Percentiles rank a stretch among this genome's conserved stretches.
Conservation (phyloP, 2,329 filamentous ascomycete genomes). For the Blumeriella jaapii region DNA sequence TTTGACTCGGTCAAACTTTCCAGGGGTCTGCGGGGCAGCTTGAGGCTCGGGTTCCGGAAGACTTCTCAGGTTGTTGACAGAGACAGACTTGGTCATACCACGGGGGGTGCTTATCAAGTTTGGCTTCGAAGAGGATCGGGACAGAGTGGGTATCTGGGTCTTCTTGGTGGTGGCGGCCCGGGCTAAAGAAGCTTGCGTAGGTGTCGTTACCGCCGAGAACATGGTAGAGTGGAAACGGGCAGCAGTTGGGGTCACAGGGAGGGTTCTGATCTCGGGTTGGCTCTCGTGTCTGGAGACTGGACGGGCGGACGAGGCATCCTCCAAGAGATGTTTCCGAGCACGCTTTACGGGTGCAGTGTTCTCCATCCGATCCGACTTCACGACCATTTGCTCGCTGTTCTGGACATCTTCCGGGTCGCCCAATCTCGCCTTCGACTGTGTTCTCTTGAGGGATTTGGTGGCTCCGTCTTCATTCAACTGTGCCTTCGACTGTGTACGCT, state of each 20-base stretch:
- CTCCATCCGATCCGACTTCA: conserved; percentile 19
- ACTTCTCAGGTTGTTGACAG: conserved; percentile 33
- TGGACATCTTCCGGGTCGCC: conserved; percentile 43
- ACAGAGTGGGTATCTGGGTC: conserved; percentile 33
- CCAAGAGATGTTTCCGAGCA: conserved; percentile 51
- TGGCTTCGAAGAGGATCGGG: conserved; percentile 43
- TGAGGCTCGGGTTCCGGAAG: conserved; percentile 23
- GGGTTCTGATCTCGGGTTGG: conserved; percentile 35
- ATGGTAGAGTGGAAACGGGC: conserved; percentile 35
- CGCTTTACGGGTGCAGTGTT: conserved; percentile 51
- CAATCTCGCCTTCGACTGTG: conserved; percentile 42
- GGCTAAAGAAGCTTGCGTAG: conserved; percentile 64
- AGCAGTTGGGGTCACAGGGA: conserved; percentile 31
- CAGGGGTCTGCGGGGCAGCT: conserved; percentile 17
- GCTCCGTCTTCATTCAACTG: conserved; percentile 18
- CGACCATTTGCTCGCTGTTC: conserved; percentile 20
- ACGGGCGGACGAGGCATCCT: conserved; percentile 58
- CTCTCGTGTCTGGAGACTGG: conserved; percentile 43
- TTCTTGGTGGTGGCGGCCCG: conserved; percentile 45
- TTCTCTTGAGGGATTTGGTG: conserved; percentile 33
- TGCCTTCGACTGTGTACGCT: conserved; percentile 40
- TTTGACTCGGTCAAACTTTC: conserved; percentile 38
- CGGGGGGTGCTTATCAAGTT: conserved; percentile 31
- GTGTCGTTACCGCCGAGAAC: conserved; percentile 54
- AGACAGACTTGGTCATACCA: conserved; percentile 43